phyloP scores from a whole-genome alignment of 495 filamentous ascomycete species.

The Hypoxylon trugodes region DNA sequence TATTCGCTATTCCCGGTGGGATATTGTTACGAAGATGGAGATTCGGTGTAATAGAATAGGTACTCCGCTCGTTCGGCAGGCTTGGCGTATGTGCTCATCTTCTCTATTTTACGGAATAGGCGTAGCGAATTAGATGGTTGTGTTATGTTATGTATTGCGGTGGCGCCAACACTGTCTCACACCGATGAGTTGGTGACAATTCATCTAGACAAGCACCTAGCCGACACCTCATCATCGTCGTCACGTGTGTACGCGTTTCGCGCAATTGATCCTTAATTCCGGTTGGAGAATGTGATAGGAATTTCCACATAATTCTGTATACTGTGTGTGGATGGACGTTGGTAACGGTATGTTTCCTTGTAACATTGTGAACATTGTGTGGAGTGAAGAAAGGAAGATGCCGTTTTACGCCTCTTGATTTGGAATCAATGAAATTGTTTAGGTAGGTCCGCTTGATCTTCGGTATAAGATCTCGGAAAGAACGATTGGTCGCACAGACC shows the following conservation, averaged over 20 bases:
- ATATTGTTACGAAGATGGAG: slow-evolving; percentile 1
- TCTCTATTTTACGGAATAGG: slow-evolving; percentile 13
- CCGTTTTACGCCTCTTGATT: no score
- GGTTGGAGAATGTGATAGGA: neutral
- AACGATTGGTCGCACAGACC: neutral
- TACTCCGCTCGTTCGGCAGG: slow-evolving; percentile 23
- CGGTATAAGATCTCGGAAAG: neutral
- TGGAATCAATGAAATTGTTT: no score
- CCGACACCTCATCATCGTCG: neutral
- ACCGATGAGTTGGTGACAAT: neutral
- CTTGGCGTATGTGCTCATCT: slow-evolving; percentile 19
- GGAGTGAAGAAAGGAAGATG: neutral
- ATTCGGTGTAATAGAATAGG: slow-evolving; percentile 2
- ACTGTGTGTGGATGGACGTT: neutral
- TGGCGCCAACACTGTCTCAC: slow-evolving; percentile 2
- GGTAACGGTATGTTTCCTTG: no score
- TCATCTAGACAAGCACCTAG: neutral
- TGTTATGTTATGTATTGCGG: neutral
- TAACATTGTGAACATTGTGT: neutral
- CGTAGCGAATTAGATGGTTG: neutral
- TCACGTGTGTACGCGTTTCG: slow-evolving; percentile 23
- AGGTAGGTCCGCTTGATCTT: no score
- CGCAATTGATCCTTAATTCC: neutral
- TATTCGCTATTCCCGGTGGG: slow-evolving; percentile 23
- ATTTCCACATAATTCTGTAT: no score